A percentile compares a stretch with the other conserved stretches of the same genome.
Conservation (phyloP, 768 basidiomycete species). For the Trametes gibbosa region DNA sequence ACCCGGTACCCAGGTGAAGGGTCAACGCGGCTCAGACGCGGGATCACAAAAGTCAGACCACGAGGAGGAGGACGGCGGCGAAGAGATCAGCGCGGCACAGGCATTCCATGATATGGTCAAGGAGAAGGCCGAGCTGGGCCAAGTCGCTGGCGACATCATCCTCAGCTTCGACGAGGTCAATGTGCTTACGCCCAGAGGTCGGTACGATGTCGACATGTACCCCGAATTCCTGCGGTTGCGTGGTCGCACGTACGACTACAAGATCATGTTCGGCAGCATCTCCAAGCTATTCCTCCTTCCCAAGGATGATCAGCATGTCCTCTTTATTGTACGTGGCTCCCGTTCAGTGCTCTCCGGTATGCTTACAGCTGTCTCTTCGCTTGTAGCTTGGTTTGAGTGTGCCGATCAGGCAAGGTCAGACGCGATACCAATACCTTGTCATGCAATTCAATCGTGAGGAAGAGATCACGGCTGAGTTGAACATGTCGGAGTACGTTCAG, state of each 20-base stretch:
- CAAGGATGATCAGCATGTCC: constrained; percentile 93
- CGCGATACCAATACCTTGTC: constrained; percentile 94
- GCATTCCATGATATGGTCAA: constrained; percentile 96
- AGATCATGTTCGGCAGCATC: constrained; percentile 88
- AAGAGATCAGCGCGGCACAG: constrained; percentile 90
- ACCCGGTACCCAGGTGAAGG: constrained; percentile 71
- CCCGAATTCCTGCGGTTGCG: constrained; percentile 88
- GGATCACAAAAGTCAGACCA: constrained; percentile 71
- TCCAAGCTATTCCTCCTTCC: constrained; percentile 89
- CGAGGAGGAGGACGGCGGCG: constrained; percentile 45
- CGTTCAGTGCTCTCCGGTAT: background rate
- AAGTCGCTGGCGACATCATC: constrained; percentile 87
- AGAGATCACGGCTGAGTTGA: constrained; percentile 93
- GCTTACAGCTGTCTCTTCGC: background rate
- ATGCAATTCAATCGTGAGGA: constrained; percentile 98
- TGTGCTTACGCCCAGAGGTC: constrained; percentile 92
- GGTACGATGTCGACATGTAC: constrained; percentile 98
- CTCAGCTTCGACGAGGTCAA: constrained; percentile 94
- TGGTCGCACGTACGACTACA: constrained; percentile 99
- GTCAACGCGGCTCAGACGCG: constrained; percentile 58
- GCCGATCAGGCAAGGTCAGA: constrained; percentile 97
- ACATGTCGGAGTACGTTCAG: constrained; percentile 78
- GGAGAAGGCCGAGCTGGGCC: constrained; percentile 93
- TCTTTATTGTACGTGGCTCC: constrained; percentile 73
- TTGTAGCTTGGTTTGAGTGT: constrained; percentile 81